These are phyloP conservation scores for Arabidopsis lyrata DNA, from an alignment of 441 rosid species.

Conservation along the genomic window DNA sequence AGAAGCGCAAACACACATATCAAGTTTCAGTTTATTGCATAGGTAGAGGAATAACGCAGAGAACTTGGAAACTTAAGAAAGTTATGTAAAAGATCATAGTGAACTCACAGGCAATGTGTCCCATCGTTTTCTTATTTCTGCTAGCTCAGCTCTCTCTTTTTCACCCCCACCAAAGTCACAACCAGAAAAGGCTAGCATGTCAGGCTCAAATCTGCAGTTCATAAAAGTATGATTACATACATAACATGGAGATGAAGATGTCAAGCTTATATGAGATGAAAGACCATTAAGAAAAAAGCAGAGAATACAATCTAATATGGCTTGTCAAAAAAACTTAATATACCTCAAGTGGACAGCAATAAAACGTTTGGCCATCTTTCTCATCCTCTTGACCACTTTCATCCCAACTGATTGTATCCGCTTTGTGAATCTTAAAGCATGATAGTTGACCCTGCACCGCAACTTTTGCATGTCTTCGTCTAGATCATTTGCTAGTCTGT, in stretches of 20 bases:
- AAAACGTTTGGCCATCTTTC: constrained; percentile 75
- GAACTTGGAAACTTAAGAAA: constrained; percentile 5
- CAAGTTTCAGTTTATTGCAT: constrained; percentile 22
- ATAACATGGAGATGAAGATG: constrained; percentile 4
- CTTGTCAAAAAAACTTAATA: constrained; percentile 19
- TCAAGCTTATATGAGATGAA: constrained; percentile 17
- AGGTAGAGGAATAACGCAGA: not conserved
- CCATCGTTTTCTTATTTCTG: constrained; percentile 96
- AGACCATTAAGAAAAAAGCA: constrained; percentile 23
- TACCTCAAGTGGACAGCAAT: constrained; percentile 95
- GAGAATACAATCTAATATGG: constrained; percentile 1
- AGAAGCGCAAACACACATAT: not conserved
- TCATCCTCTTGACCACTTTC: constrained; percentile 78
- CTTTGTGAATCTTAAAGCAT: constrained; percentile 87
- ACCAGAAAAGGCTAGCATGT: constrained; percentile 99
- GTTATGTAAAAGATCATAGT: constrained; percentile 25
- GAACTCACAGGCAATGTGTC: constrained; percentile 91
- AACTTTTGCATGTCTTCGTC: constrained; percentile 87
- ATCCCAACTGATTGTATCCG: constrained; percentile 83
- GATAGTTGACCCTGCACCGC: constrained; percentile 94
- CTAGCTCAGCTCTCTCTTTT: constrained; percentile 89
- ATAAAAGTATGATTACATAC: constrained; percentile 26
- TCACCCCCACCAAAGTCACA: constrained; percentile 99
- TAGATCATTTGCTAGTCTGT: constrained; percentile 87
- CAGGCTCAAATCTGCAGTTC: constrained; percentile 90